Base-by-base conservation (phyloP, 768 basidiomycete species). In the Trametes coccinea region DNA sequence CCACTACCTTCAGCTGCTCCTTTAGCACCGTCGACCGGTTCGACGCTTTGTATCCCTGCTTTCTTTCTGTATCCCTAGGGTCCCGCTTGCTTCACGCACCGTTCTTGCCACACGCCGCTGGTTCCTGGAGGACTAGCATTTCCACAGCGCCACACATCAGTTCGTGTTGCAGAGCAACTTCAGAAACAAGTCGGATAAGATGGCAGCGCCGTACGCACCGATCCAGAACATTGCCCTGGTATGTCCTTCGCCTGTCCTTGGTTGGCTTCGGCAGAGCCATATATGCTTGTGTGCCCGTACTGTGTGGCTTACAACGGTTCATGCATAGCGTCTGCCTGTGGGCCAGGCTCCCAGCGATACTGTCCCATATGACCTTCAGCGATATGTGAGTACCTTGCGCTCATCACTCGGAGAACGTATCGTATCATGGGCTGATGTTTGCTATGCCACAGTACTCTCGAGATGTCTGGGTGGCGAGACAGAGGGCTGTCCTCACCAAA, bases 401-500 rank as follows among this genome's bases (percentile, higher is more conserved):
- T 29, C 2, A 29, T 40, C 13, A 13, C 37, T 29, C 22, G 11
- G 30, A 39, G 29, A 51, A 3, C 11, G 27, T 27, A 16, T n/a
- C 40, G 33, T 45, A 33, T 13, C 22, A 30, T 9, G 13, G 11
- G 7, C n/a, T n/a, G n/a, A 37, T 40, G 40, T 22, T 22, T 22
- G 52, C 34, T 8, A 39, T 39, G 46, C 43, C 22, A 78, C 48
- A 84, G 80, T 72, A 83, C 59, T 68, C 77, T 5, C 71, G 73
- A 4, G 78, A 79, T 51, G 73, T 72, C 5, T 84, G 83, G 84
- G 74, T 71, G 37, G 66, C 66, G 8, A 78, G 84, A 33, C 57
- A 83, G 37, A 71, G 75, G 31, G 66, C 72, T 9, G 74, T 84
- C 45, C 68, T 72, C 5, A 66, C 67, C 17, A 62, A 77, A 31